These are phyloP conservation scores for Xylariaceae sp. DNA, from an alignment of 2,329 filamentous ascomycete genomes.

Conservation along the genomic window DNA sequence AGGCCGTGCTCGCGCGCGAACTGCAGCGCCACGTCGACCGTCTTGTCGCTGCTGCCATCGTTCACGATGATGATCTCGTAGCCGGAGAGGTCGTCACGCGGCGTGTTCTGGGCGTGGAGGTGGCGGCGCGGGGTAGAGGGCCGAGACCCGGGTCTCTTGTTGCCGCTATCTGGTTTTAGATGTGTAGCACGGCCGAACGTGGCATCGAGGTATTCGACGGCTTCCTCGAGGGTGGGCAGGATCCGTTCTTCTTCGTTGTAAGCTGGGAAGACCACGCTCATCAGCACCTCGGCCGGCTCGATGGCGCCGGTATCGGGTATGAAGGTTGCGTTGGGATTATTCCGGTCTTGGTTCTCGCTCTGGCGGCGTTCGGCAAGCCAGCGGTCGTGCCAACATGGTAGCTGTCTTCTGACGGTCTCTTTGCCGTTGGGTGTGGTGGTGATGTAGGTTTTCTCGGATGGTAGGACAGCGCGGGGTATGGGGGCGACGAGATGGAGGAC, in stretches of 20 bases:
- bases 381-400: constrained; percentile 89
- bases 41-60: constrained; percentile 85
- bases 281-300: constrained; percentile 77
- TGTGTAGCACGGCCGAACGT: constrained; percentile 66
- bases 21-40: constrained; percentile 76
- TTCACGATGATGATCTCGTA: constrained; percentile 95
- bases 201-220: constrained; percentile 81
- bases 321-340: constrained; percentile 47
- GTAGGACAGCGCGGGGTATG: constrained; percentile 73
- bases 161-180: constrained; percentile 31
- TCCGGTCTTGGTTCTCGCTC: constrained; percentile 47
- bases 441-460: constrained; percentile 84
- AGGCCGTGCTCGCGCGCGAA: constrained; percentile 78
- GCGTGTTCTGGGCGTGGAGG: constrained; percentile 45
- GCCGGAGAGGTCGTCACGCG: constrained; percentile 54
- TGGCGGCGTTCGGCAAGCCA: constrained; percentile 67
- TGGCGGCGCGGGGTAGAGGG: constrained; percentile 42
- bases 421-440: constrained; percentile 72
- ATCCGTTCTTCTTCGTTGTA: constrained; percentile 93
- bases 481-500: constrained; percentile 79
- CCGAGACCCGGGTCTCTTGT: constrained; percentile 39
- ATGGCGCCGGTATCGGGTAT: constrained; percentile 62
- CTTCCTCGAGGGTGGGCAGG: constrained; percentile 85
- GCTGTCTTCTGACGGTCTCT: constrained; percentile 55
- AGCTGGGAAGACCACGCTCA: constrained; percentile 91